These are phyloP conservation scores for Lentinula novae-zelandiae DNA, from an alignment of 1,284 basidiomycete species.

Conservation along the genomic window DNA sequence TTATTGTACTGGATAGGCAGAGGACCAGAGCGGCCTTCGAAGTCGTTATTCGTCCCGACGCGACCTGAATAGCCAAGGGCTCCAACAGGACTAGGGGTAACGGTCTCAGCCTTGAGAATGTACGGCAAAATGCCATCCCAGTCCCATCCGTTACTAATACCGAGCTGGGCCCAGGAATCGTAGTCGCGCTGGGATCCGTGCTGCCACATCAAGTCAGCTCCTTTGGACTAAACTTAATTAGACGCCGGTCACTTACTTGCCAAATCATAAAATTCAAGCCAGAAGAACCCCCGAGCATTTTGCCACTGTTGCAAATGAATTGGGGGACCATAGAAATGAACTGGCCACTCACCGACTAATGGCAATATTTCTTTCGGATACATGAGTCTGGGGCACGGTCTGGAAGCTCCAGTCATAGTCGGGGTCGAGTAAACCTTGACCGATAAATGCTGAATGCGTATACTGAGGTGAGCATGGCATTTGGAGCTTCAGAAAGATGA, in stretches of 20 bases:
- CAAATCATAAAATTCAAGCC: conserved; percentile 23
- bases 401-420: conserved; percentile 11
- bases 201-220: too few species aligned
- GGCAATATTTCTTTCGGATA: conserved; percentile 2
- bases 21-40: conserved; percentile 32
- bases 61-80: conserved; percentile 9
- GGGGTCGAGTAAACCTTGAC: background rate
- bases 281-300: conserved; percentile 38
- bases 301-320: conserved; percentile 25
- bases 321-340: background rate
- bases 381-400: conserved; percentile 11
- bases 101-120: conserved; percentile 17
- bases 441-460: background rate
- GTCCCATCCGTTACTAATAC: conserved; percentile 20
- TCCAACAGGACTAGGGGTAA: background rate
- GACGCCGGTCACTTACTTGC: background rate
- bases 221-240: too few species aligned
- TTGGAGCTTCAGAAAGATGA: background rate
- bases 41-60: conserved; percentile 28
- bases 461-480: background rate
- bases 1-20: conserved; percentile 1
- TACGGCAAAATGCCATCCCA: conserved; percentile 21
- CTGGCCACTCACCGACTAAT: background rate
- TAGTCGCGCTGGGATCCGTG: conserved; percentile 15
- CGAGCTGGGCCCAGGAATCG: conserved; percentile 30